Evolutionary conservation across 352 stramenopile genomes (phyloP).

Genomic region (Phytopythium sindhum): DNA sequence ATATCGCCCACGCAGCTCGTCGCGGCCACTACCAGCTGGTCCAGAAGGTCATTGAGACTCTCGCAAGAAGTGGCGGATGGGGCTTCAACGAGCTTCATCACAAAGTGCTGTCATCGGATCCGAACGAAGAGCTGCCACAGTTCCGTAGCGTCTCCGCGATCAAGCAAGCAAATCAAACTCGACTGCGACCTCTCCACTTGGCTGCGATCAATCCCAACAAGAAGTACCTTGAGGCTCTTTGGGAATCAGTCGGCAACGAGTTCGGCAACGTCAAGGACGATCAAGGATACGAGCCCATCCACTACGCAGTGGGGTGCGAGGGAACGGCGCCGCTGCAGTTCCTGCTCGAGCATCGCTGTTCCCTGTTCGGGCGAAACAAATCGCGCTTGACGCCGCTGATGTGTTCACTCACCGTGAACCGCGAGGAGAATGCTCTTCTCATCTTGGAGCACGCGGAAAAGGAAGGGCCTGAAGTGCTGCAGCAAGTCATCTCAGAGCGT

Average conservation of each 20-base stretch:
- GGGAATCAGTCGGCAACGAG: slow-evolving; percentile 50
- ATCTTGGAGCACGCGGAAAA: slow-evolving; percentile 57
- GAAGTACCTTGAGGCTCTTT: slow-evolving; percentile 58
- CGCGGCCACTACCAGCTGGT: slow-evolving; percentile 44
- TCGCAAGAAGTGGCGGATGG: slow-evolving; percentile 44
- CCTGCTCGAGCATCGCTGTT: slow-evolving; percentile 50
- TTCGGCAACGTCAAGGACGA: slow-evolving; percentile 53
- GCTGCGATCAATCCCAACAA: slow-evolving; percentile 73
- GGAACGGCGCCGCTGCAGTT: slow-evolving; percentile 50
- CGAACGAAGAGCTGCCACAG: slow-evolving; percentile 27
- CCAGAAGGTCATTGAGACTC: slow-evolving; percentile 48
- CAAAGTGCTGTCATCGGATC: slow-evolving; percentile 48
- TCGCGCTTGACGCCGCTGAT: slow-evolving; percentile 60
- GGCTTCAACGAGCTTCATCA: slow-evolving; percentile 61
- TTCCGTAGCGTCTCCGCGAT: slow-evolving; percentile 64
- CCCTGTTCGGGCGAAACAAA: slow-evolving; percentile 60
- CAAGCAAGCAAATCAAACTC: slow-evolving; percentile 62
- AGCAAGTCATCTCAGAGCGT: slow-evolving; percentile 41
- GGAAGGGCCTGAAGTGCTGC: slow-evolving; percentile 24
- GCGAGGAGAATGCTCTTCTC: slow-evolving; percentile 56
- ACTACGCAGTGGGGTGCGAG: slow-evolving; percentile 64
- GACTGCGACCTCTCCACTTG: slow-evolving; percentile 66
- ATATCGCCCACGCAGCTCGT: slow-evolving; percentile 32
- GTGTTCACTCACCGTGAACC: slow-evolving; percentile 35
- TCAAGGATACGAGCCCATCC: slow-evolving; percentile 54